These are phyloP conservation scores for Fragaria ananassa DNA, from an alignment of 306 rosid species.

Conservation along the genomic window DNA sequence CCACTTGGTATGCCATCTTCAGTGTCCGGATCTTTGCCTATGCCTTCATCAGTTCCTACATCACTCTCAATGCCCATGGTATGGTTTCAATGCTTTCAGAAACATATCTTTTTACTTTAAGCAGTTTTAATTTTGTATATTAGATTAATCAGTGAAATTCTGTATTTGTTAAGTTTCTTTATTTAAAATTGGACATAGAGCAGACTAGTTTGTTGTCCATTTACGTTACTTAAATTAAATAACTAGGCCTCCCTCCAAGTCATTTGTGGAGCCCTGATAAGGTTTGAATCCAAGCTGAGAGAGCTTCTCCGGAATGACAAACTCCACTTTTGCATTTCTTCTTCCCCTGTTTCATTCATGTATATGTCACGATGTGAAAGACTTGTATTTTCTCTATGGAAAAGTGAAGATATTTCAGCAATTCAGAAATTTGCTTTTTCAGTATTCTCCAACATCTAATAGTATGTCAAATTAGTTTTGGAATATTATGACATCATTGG, in stretches of 20 bases:
- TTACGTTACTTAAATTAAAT: neutral
- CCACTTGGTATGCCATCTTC: conserved; percentile 72
- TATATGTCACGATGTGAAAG: neutral
- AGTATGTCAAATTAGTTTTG: neutral
- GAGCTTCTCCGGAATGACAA: neutral
- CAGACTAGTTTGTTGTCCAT: neutral
- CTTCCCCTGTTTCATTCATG: neutral
- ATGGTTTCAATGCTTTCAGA: conserved; percentile 10
- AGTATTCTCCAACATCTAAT: neutral
- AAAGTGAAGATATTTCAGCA: neutral
- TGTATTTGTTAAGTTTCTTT: neutral
- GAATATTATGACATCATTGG: neutral
- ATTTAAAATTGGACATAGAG: neutral
- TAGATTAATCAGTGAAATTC: neutral
- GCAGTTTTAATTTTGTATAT: neutral
- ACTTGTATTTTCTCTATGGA: neutral
- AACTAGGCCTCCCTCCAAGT: neutral
- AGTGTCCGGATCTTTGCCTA: conserved; percentile 58
- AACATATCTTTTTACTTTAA: neutral
- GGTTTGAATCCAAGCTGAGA: neutral
- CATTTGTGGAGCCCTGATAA: neutral
- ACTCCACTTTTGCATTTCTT: neutral
- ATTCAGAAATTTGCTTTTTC: neutral
- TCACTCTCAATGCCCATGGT: conserved; percentile 64
- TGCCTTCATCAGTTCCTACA: conserved; percentile 45